Evolutionary conservation across 306 rosid species (phyloP), one percentile per base, ranked within the genome.

Genomic region (Styphnolobium japonicum): DNA sequence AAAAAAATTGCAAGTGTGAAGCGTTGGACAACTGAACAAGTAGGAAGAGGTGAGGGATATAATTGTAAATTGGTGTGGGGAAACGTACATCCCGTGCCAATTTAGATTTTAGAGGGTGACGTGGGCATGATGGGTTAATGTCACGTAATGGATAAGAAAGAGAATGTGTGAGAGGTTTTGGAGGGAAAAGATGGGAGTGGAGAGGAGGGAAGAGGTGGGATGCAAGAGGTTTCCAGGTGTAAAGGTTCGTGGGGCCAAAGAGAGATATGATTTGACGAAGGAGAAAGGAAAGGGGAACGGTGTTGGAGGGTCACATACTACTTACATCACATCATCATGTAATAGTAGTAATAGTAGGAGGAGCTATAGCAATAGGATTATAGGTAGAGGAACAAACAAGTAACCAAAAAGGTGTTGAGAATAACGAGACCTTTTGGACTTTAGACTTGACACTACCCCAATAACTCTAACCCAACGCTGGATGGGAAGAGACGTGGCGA

Each of bases 251-350:
- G 71, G 80, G 73, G 58, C 7, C 18, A 37, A 25, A 77, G 86
- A 84, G 67, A 62, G 78, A 81, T 83, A 53, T 83, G 89, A 91
- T 91, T 86, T 91, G 93, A 91, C 79, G 67, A 71, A 73, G 21
- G 81, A 27, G 0, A 46, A 10, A 34, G 33, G 43, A 46, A 69
- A 33, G 31, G n/a, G 62, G 52, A 67, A 67, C 67, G 75, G 68
- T 39, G 75, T 12, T 66, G 29, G 34, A 43, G 51, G 61, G 48
- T 77, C 27, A 52, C 18, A 52, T 27, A 15, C 1, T 3, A 27
- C 18, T 4, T 0, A 8, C 23, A 81, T 89, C 86, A 79, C 77
- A 73, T 85, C 82, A 51, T 73, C 74, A 65, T 22, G 21, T 51
- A 9, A 23, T 1, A 57, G 14, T 51, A 5, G 76, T 3, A 9